Evolutionary conservation across 257 asterid genomes (phyloP), one percentile per base, ranked within the genome.

Genomic region (Scutellaria galericulata): DNA sequence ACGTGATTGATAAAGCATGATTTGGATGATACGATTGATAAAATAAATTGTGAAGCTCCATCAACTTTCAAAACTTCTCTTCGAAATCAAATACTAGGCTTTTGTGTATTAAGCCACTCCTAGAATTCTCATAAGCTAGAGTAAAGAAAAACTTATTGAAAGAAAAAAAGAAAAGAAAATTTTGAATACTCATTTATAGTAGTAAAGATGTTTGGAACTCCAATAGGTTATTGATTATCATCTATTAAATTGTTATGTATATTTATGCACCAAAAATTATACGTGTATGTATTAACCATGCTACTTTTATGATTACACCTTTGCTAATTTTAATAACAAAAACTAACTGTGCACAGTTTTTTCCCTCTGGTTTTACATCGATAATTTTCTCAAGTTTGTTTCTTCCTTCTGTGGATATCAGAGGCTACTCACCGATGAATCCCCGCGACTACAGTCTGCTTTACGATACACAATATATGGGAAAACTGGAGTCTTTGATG

Each of bases 381-480:
- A 27, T 72, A 48, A 18, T 52, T 73, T 54, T 44, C 63, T 71
- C 39, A 60, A 63, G 27, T 55, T 60, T 68, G 37, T 58, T 13
- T 56, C 74, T 54, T 63, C 54, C 24, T 70, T 70, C 20, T 78
- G 50, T 68, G 59, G 47, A 53, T 58, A 46, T 64, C 70, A 95
- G 99, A 95, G 99, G 83, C 91, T 95, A 52, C 88, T 95, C 71
- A 95, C 99, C 12, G 99, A 95, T 54, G 97, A 95, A 84, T 95
- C 99, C 35, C 99, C 98, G 1, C 95, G 99, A 10, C 68, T 95
- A 53, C 87, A 96, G 75, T 87, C 73, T 46, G 99, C 99, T 65
- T 80, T 95, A 74, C 95, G 94, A 7, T 95, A 95, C 86, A 95
- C 97, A 9, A 92, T 95, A 76, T 95, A 95, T 77, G 99, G 99